A percentile compares a stretch with the other conserved stretches of the same genome.
These are phyloP conservation scores for Mortierella sp. DNA, from an alignment of 371 early-diverging fungal genomes.

Conservation along the genomic window DNA sequence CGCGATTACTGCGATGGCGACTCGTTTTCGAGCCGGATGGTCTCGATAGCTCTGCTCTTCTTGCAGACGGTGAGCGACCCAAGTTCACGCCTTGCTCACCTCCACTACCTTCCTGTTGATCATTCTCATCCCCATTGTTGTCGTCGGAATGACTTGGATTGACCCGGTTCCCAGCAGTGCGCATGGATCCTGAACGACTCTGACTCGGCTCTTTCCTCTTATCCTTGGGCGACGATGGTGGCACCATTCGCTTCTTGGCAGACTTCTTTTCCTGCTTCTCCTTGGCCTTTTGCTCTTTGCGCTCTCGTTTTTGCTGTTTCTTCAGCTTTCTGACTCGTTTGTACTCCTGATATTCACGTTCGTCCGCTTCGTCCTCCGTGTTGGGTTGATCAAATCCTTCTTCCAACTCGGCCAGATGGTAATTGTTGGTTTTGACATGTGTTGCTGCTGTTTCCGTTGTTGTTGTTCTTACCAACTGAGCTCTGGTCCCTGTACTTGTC, in stretches of 20 bases:
- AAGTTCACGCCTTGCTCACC: too few species aligned
- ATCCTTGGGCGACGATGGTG: too few species aligned
- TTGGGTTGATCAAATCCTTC: constrained; percentile 24
- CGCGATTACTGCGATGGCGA: too few species aligned
- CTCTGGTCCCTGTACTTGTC: too few species aligned
- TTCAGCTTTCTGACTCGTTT: constrained; percentile 20
- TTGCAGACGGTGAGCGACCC: too few species aligned
- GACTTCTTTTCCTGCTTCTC: constrained; percentile 22
- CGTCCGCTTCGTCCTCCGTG: constrained; percentile 44
- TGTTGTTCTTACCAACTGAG: neutral
- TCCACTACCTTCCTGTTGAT: neutral
- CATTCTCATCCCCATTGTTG: too few species aligned
- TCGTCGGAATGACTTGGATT: too few species aligned
- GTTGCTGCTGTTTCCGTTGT: neutral
- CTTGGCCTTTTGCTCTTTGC: constrained; percentile 13
- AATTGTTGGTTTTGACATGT: constrained; percentile 1
- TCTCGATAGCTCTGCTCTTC: too few species aligned
- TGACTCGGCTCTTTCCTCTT: neutral
- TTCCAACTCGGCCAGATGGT: constrained; percentile 8
- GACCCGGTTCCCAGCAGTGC: neutral
- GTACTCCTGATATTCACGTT: constrained; percentile 45
- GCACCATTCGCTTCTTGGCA: constrained; percentile 2
- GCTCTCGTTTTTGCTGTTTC: constrained; percentile 32
- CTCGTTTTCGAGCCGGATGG: too few species aligned
- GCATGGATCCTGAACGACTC: neutral